Conservation (phyloP, 345 rosid species). For the Mangifera indica region DNA sequence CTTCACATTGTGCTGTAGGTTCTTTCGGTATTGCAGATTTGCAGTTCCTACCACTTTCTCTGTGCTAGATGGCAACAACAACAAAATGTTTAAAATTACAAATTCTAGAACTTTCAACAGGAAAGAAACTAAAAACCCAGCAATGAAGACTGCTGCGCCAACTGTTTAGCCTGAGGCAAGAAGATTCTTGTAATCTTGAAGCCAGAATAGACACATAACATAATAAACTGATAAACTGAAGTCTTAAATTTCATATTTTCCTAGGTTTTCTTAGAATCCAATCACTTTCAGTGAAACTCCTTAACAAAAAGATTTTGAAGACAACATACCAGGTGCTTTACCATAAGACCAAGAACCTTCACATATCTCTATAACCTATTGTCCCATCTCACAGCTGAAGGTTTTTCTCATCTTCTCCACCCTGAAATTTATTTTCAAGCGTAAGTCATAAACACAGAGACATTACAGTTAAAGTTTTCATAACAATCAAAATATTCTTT, state of each 20-base stretch:
- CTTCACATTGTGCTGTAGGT: no score
- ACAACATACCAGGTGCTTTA: constrained; percentile 80
- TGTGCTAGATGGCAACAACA: no score
- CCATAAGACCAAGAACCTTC: constrained; percentile 91
- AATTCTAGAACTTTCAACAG: no score
- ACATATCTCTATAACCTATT: constrained; percentile 74
- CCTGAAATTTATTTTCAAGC: background rate
- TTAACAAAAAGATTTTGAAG: background rate
- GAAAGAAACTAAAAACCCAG: no score
- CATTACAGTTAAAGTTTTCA: background rate
- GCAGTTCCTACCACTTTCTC: no score
- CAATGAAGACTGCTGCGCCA: constrained; percentile 16
- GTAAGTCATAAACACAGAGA: background rate
- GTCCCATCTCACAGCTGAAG: constrained; percentile 63
- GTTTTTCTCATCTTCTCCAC: constrained; percentile 84
- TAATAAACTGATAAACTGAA: no score
- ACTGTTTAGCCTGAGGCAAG: background rate
- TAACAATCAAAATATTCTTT: background rate
- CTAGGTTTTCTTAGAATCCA: background rate
- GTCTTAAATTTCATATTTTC: background rate
- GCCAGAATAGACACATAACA: background rate
- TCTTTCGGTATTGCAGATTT: no score
- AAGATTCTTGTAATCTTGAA: background rate
- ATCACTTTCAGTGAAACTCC: background rate
- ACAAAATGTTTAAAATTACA: no score